These are phyloP conservation scores for Aspergillus thermomutatus DNA, from an alignment of 2,329 filamentous ascomycete genomes.

Conservation along the genomic window DNA sequence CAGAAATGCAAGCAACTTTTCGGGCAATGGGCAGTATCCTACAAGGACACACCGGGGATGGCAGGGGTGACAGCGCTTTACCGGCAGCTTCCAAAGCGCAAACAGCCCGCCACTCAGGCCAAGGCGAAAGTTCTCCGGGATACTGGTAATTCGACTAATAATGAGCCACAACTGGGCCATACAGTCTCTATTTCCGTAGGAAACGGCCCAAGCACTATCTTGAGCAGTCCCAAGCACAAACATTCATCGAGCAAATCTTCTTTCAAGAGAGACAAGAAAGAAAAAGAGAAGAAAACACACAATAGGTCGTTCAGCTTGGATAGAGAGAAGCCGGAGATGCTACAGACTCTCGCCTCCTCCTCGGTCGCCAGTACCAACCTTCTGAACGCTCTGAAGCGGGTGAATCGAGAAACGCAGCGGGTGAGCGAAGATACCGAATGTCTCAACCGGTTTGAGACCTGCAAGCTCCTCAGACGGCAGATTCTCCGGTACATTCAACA, in stretches of 20 bases:
- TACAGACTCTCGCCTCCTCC: conserved; percentile 82
- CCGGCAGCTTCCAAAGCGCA: conserved; percentile 62
- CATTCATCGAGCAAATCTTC: conserved; percentile 36
- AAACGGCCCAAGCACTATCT: conserved; percentile 36
- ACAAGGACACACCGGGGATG: conserved; percentile 76
- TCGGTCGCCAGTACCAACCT: conserved; percentile 90
- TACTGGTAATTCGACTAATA: conserved; percentile 53
- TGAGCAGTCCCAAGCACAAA: conserved; percentile 35
- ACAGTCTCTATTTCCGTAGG: conserved; percentile 38
- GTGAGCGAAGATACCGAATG: conserved; percentile 81
- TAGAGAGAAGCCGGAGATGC: conserved; percentile 81
- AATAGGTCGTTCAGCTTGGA: conserved; percentile 73
- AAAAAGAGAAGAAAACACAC: conserved; percentile 54
- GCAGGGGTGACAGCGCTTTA: conserved; percentile 77
- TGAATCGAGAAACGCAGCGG: conserved; percentile 83
- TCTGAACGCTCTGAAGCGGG: conserved; percentile 78
- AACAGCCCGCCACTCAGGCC: conserved; percentile 71
- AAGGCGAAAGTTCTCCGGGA: conserved; percentile 81
- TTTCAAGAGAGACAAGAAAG: conserved; percentile 39
- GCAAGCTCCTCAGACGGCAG: conserved; percentile 79
- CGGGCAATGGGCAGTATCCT: conserved; percentile 77
- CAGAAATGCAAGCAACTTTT: conserved; percentile 87
- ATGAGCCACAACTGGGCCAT: conserved; percentile 36
- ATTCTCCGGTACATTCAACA: conserved; percentile 90
- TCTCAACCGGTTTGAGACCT: conserved; percentile 74